Base-by-base conservation (phyloP, 139 green algal species). In the Volvox africanus region DNA sequence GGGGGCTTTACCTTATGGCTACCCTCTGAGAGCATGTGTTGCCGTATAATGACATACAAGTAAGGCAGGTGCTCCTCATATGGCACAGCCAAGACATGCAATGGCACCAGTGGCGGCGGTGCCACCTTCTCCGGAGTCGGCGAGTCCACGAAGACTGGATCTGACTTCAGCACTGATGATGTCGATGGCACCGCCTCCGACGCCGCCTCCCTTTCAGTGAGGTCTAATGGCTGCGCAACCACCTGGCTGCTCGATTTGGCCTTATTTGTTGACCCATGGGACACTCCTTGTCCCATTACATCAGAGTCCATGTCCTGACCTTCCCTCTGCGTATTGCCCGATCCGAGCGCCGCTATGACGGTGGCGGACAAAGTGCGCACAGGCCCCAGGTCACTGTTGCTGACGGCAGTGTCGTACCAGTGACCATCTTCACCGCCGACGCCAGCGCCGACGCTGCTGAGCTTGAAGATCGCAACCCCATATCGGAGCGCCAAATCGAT, bases 1-100 rank as follows among this genome's bases (percentile, higher is more conserved):
- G 65, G 6, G 37, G 61, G 18, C 84, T 1, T 30, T 30, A 90
- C 86, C 86, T 90, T 90, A 69, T 90, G 86, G 1, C 69, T 69
- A 1, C 36, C 86, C 50, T 90, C 50, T 0, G n/a, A 30, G 21
- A 90, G 30, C 73, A 90, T 83, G 73, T 90, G 86, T 75, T 90
- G 71, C 32, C 86, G 86, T 24, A 90, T 24, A 3, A 90, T 44
- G 21, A 83, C 50, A 69, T 90, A 90, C 86, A 90, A 26, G 44
- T 83, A 83, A 69, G 86, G 20, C 86, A 90, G 50, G n/a, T 90
- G 86, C 5, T 90, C 73, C 30, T 76, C 67, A 55, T 76, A 76
- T 19, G 86, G 73, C 73, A 83, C 44, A 14, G 86, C n/a, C 2
- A 83, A 24, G 24, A 83, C 30, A 32, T 90, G 50, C 71, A 90